phyloP scores from a whole-genome alignment of 345 rosid genomes.

The Punica granatum region DNA sequence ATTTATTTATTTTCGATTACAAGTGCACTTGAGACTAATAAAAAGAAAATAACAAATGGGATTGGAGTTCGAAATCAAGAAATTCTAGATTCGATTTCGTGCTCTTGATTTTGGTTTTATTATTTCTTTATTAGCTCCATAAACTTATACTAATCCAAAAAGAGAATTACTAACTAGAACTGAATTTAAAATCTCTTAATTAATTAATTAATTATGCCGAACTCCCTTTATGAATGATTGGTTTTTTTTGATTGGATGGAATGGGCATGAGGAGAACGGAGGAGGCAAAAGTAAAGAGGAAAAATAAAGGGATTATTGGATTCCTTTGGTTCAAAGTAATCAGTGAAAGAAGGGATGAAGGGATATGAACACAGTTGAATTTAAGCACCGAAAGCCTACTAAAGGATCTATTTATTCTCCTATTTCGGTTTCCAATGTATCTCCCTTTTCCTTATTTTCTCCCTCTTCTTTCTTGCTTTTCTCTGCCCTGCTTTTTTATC shows the following conservation, averaged over 20 bases:
- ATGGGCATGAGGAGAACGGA: constrained; percentile 5
- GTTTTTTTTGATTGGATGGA: constrained; percentile 6
- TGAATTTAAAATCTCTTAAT: no score
- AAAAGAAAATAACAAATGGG: no score
- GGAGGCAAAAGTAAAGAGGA: constrained; percentile 4
- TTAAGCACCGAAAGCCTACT: constrained; percentile 62
- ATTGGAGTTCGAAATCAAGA: no score
- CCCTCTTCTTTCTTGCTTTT: background rate
- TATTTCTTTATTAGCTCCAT: no score
- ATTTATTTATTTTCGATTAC: no score
- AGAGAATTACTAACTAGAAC: no score
- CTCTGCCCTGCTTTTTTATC: background rate
- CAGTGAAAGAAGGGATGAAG: constrained; percentile 20
- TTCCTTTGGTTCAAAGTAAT: constrained; percentile 8
- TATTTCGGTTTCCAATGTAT: constrained; percentile 32
- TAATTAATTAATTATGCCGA: no score
- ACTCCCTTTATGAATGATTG: constrained; percentile 4
- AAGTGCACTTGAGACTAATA: no score
- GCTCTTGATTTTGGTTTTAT: no score
- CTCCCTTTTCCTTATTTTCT: background rate
- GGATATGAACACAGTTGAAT: constrained; percentile 24
- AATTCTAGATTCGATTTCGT: no score
- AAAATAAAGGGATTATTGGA: constrained; percentile 10
- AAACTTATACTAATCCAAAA: no score
- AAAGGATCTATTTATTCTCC: constrained; percentile 11